Conservation (phyloP, 345 rosid species). For the Ceriops tagal region DNA sequence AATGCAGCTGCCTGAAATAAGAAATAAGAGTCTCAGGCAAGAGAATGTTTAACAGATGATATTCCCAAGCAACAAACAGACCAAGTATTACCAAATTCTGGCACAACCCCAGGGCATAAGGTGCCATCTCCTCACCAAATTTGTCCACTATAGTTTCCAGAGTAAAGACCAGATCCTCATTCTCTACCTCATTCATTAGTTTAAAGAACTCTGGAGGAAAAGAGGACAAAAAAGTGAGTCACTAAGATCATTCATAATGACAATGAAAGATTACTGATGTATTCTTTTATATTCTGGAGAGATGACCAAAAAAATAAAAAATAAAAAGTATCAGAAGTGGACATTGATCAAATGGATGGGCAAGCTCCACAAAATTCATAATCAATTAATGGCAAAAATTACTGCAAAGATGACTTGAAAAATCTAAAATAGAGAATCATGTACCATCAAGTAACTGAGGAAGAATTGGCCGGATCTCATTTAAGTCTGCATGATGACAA, state of each 20-base stretch:
- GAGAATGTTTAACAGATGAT: background rate
- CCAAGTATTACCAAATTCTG: constrained; percentile 68
- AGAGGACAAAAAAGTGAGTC: background rate
- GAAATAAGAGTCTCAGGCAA: constrained; percentile 1
- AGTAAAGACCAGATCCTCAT: constrained; percentile 92
- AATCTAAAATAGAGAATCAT: constrained; percentile 5
- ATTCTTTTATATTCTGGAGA: background rate
- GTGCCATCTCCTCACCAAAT: constrained; percentile 98
- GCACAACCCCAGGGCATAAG: constrained; percentile 88
- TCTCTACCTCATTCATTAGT: constrained; percentile 97
- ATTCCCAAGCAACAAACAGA: background rate
- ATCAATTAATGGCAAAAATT: background rate
- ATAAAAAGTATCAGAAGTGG: background rate
- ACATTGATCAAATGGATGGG: background rate
- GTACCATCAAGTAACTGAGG: constrained; percentile 96
- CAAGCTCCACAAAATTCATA: background rate
- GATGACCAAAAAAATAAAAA: background rate
- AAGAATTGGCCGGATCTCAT: constrained; percentile 93
- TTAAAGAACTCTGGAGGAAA: constrained; percentile 76
- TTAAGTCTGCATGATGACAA: constrained; percentile 60
- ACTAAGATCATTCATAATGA: background rate
- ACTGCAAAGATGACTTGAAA: background rate
- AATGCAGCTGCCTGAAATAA: constrained; percentile 78
- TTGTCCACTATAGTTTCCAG: constrained; percentile 90
- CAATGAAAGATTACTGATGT: background rate